phyloP scores from a whole-genome alignment of 1,284 basidiomycete species.

The Apiotrichum laibachii region DNA sequence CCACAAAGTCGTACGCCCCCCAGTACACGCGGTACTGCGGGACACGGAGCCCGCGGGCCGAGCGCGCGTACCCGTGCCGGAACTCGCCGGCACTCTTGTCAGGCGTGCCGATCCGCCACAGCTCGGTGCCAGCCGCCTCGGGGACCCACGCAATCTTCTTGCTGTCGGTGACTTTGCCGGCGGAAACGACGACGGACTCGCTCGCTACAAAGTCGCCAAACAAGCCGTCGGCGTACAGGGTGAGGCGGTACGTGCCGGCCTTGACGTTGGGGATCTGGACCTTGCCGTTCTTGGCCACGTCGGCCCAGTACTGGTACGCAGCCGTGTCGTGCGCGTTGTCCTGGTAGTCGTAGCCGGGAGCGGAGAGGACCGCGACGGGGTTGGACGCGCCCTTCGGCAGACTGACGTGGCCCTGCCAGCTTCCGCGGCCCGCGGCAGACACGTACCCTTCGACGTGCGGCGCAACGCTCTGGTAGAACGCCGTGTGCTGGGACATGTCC shows the following conservation, averaged over 20 bases:
- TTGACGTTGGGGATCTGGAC: slow-evolving; percentile 33
- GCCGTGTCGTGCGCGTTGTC: slow-evolving; percentile 27
- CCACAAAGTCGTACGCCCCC: slow-evolving; percentile 33
- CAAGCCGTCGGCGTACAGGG: slow-evolving; percentile 38
- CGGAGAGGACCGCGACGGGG: slow-evolving; percentile 30
- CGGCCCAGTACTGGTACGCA: slow-evolving; percentile 41
- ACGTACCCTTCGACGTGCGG: slow-evolving; percentile 30
- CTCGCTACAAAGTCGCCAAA: slow-evolving; percentile 36
- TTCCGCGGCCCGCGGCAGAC: slow-evolving; percentile 25
- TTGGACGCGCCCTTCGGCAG: slow-evolving; percentile 28
- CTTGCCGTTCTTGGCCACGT: slow-evolving; percentile 26
- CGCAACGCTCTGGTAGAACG: slow-evolving; percentile 42
- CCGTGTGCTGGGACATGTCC: slow-evolving; percentile 20
- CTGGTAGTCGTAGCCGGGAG: slow-evolving; percentile 34
- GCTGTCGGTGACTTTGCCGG: slow-evolving; percentile 19
- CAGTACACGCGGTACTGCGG: slow-evolving; percentile 36
- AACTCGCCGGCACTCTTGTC: slow-evolving; percentile 35
- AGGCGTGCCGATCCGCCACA: slow-evolving; percentile 39
- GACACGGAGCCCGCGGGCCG: slow-evolving; percentile 23
- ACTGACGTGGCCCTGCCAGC: slow-evolving; percentile 24
- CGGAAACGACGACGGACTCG: slow-evolving; percentile 29
- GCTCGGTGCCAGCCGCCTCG: slow-evolving; percentile 31
- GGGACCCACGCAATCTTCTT: slow-evolving; percentile 24
- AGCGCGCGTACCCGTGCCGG: slow-evolving; percentile 26
- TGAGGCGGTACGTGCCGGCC: slow-evolving; percentile 39